Conservation (phyloP, 1,284 basidiomycete species). For the Ceratobasidium sp. region DNA sequence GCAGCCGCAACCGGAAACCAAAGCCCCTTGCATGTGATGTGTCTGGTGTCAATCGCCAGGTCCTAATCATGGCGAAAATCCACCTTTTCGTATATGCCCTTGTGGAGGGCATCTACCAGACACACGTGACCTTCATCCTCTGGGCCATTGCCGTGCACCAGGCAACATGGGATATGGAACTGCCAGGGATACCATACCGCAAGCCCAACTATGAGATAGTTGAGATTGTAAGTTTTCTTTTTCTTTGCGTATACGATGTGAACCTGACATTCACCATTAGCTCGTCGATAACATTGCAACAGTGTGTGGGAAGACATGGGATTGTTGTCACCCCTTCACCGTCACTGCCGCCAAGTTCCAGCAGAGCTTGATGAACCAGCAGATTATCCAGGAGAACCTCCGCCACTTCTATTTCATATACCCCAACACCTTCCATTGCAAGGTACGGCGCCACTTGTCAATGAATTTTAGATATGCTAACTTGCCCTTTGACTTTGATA, state of each 20-base stretch:
- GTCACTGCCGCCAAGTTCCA: not conserved
- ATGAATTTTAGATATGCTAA: not conserved
- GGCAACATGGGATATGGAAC: slow-evolving; percentile 10
- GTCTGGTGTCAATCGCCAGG: not conserved
- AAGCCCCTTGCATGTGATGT: slow-evolving; percentile 31
- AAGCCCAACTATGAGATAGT: not conserved
- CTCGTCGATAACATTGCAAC: slow-evolving; percentile 17
- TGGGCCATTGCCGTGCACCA: slow-evolving; percentile 9
- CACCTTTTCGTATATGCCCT: slow-evolving; percentile 22
- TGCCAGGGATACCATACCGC: not conserved
- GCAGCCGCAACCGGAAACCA: not conserved
- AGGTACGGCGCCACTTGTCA: not conserved
- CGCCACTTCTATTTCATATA: not conserved
- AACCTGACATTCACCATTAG: not conserved
- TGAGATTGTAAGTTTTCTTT: slow-evolving; percentile 16
- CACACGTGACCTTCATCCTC: not conserved
- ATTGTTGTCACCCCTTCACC: not conserved
- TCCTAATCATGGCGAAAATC: not conserved
- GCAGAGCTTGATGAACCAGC: not conserved
- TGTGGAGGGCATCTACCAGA: slow-evolving; percentile 6
- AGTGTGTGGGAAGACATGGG: slow-evolving; percentile 16
- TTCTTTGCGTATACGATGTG: not conserved
- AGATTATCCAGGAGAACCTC: slow-evolving; percentile 7
- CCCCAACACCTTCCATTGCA: slow-evolving; percentile 28
- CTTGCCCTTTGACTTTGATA: not conserved